Conservation (phyloP, 148 eudicot genomes). For the Rhododendron williamsianum region DNA sequence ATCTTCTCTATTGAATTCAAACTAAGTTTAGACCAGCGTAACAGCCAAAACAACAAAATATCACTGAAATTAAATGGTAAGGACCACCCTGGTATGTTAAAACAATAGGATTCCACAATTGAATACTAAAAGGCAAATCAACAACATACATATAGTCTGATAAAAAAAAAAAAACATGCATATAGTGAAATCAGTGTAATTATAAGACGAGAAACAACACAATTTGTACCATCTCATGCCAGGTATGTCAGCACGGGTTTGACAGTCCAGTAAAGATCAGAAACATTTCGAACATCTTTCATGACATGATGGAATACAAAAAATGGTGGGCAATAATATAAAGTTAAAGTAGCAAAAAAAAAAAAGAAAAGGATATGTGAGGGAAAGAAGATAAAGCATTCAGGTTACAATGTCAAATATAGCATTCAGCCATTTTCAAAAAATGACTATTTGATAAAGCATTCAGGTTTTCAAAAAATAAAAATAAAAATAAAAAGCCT, state of each 20-base stretch:
- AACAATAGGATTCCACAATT: not conserved
- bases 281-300: not conserved
- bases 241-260: not conserved
- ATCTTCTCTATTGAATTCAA: constrained; percentile 1
- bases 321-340: not conserved
- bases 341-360: not conserved
- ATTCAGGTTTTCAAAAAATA: not conserved
- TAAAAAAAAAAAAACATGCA: no score
- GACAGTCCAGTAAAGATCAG: not conserved
- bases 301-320: not conserved
- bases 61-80: not conserved
- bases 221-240: not conserved
- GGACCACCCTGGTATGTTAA: not conserved
- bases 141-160: not conserved
- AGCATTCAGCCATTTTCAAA: not conserved
- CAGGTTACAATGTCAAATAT: not conserved
- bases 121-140: not conserved
- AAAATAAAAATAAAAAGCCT: not conserved
- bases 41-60: not conserved
- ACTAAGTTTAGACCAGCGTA: not conserved
- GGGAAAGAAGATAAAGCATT: no score
- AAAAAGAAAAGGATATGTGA: no score
- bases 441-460: not conserved
- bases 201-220: not conserved
- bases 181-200: not conserved